These are phyloP conservation scores for Vitis labrusca DNA, from an alignment of 164 flowering plant species.

Conservation along the genomic window DNA sequence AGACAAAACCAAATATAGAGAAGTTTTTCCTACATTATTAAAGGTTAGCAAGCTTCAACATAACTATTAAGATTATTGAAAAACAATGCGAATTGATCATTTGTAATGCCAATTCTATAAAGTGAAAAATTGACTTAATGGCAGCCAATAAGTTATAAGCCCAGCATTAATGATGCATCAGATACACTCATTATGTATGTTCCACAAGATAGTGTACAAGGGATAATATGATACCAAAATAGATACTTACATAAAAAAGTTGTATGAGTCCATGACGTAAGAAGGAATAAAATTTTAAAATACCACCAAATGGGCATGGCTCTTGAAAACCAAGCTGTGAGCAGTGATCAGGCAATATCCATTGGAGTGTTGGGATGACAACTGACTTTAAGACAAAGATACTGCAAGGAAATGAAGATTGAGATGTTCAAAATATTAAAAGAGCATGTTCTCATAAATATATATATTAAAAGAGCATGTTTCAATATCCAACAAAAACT, in stretches of 20 bases:
- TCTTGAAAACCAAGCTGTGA: constrained; percentile 33
- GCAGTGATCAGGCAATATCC: constrained; percentile 74
- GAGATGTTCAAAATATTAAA: neutral
- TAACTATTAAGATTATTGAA: neutral
- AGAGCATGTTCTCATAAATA: no score
- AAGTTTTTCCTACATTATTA: neutral
- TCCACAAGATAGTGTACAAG: no score
- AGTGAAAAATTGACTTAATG: neutral
- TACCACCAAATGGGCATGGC: constrained; percentile 33
- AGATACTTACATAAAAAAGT: constrained; percentile 73
- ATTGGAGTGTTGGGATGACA: constrained; percentile 59
- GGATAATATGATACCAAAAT: neutral
- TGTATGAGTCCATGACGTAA: constrained; percentile 56
- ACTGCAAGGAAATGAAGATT: constrained; percentile 43
- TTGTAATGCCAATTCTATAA: neutral
- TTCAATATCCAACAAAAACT: no score
- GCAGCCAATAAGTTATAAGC: no score
- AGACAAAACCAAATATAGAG: no score
- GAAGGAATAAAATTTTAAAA: constrained; percentile 47
- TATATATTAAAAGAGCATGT: neutral
- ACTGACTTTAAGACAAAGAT: constrained; percentile 57
- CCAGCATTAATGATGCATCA: no score
- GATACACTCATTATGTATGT: no score
- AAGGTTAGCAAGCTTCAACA: neutral
- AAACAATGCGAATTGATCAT: neutral